Evolutionary conservation across 176 grass and related monocot genomes (phyloP).

Genomic region (Raddia guianensis): DNA sequence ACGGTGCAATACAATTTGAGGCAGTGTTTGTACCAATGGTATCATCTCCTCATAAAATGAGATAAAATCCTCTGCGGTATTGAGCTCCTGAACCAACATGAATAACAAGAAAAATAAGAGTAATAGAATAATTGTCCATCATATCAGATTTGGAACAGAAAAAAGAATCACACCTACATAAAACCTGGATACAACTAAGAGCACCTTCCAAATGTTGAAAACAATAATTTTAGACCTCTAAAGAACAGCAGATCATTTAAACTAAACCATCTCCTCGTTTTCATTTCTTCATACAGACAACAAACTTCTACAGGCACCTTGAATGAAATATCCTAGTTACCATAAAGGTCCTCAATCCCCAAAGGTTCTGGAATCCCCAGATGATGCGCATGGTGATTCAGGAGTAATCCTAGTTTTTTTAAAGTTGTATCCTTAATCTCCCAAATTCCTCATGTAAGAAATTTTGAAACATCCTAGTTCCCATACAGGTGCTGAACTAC

Average conservation of each 20-base stretch:
- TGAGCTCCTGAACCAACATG: conserved; percentile 67
- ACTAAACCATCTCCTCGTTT: neutral
- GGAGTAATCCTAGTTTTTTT: conserved; percentile 6
- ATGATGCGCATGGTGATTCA: neutral
- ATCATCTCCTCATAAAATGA: conserved; percentile 83
- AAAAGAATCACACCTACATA: conserved; percentile 26
- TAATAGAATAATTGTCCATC: neutral
- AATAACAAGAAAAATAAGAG: conserved; percentile 34
- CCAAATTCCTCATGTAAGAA: neutral
- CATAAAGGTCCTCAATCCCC: neutral
- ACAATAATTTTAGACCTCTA: conserved; percentile 2
- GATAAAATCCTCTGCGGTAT: conserved; percentile 89
- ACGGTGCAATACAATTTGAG: conserved; percentile 85
- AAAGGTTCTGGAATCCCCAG: neutral
- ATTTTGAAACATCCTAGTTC: neutral
- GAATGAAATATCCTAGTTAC: neutral
- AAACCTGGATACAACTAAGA: conserved; percentile 6
- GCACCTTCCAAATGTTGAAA: neutral
- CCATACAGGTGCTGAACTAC: too few species aligned
- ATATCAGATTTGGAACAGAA: neutral
- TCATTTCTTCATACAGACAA: neutral
- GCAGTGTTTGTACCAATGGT: conserved; percentile 84
- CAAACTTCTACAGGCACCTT: neutral
- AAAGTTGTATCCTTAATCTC: neutral
- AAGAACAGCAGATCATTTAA: neutral